Evolutionary conservation across 257 asterid species (phyloP).

Genomic region (Rauvolfia tetraphylla): DNA sequence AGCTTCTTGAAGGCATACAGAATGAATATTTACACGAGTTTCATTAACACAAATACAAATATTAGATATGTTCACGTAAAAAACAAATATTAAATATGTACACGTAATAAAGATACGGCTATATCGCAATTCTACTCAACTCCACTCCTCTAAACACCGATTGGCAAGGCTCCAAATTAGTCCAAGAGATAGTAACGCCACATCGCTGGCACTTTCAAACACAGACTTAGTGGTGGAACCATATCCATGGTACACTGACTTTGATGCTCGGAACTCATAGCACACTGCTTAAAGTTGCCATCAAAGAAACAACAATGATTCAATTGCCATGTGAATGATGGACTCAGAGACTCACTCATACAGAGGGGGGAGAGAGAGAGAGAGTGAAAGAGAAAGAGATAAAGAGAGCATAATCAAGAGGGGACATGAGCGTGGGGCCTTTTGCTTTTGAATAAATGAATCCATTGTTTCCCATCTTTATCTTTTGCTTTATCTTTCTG

Average conservation of each 20-base stretch:
- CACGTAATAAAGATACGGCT: too few relatives aligned
- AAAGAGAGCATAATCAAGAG: too few relatives aligned
- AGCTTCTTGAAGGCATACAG: neutral
- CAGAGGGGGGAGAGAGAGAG: too few relatives aligned
- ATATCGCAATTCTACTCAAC: too few relatives aligned
- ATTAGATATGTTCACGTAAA: too few relatives aligned
- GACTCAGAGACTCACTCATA: neutral
- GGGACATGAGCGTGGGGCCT: neutral
- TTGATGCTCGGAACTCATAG: neutral
- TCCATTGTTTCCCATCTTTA: constrained; percentile 16
- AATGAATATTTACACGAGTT: too few relatives aligned
- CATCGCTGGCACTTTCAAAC: neutral
- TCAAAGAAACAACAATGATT: constrained; percentile 1
- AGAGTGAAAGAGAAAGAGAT: neutral
- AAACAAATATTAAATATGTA: too few relatives aligned
- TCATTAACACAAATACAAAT: too few relatives aligned
- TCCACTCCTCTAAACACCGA: too few relatives aligned
- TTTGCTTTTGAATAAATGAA: constrained; percentile 16
- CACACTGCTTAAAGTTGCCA: neutral
- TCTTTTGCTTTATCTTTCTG: constrained; percentile 17
- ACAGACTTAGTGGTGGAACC: neutral
- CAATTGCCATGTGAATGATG: neutral
- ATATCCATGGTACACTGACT: neutral
- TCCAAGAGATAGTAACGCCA: neutral
- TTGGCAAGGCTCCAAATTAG: too few relatives aligned